Conservation (phyloP, 1,139 yeast species). For the Zygoascus sp. region DNA sequence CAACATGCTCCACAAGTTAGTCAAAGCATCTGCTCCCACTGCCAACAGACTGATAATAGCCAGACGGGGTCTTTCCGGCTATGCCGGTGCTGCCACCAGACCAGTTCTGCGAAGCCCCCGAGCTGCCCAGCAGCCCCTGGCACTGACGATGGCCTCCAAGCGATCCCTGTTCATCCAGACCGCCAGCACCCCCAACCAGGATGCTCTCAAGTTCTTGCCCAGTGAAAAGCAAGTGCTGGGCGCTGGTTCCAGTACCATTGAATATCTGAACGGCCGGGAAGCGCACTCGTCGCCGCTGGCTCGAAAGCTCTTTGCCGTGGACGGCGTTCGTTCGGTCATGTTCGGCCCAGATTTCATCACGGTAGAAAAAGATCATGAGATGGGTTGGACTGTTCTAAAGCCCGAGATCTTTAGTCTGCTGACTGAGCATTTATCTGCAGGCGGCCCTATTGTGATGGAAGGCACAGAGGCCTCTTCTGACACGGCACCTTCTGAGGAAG, state of each 20-base stretch:
- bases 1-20: not conserved
- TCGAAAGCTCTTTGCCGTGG: constrained; percentile 66
- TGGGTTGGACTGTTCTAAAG: constrained; percentile 70
- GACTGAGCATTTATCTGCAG: constrained; percentile 79
- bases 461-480: constrained; percentile 40
- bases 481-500: constrained; percentile 51
- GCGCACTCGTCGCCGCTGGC: constrained; percentile 82
- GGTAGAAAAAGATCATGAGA: constrained; percentile 58
- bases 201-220: constrained; percentile 87
- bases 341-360: constrained; percentile 86
- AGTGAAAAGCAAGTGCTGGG: constrained; percentile 51
- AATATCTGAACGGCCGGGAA: constrained; percentile 66
- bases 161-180: constrained; percentile 47
- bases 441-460: constrained; percentile 49
- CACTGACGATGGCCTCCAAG: no score
- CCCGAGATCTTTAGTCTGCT: constrained; percentile 84
- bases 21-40: not conserved
- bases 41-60: not conserved
- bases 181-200: constrained; percentile 80
- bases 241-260: constrained; percentile 45
- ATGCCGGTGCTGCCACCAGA: not conserved
- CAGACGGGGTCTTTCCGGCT: not conserved
- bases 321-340: constrained; percentile 85
- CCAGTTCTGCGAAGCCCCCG: not conserved
- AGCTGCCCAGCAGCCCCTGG: no score